Percentiles rank a stretch among this genome's conserved stretches.
These are phyloP conservation scores for Colletotrichum spinosum DNA, from an alignment of 2,329 filamentous ascomycete genomes.

Conservation along the genomic window DNA sequence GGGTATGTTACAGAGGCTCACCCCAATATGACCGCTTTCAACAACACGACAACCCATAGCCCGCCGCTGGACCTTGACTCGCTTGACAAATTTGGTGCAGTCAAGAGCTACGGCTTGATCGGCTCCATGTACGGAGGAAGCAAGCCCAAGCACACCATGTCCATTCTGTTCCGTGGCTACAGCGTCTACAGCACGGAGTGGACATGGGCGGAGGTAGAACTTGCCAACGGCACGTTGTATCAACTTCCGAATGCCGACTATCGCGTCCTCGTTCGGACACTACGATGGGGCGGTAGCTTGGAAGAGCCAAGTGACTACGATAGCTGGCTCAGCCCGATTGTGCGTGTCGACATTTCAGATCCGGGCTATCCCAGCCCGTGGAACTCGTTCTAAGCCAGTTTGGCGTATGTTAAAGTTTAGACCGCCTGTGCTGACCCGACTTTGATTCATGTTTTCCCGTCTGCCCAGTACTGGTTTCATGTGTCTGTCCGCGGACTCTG, in stretches of 20 bases:
- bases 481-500: too few relatives aligned
- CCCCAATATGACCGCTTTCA: slow-evolving; percentile 8
- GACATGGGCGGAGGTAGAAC: slow-evolving; percentile 27
- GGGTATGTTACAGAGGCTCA: background rate
- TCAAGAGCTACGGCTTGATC: slow-evolving; percentile 27
- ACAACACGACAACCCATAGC: background rate
- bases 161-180: slow-evolving; percentile 22
- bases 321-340: slow-evolving; percentile 30
- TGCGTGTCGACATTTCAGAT: slow-evolving; percentile 24
- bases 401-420: too few relatives aligned
- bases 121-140: slow-evolving; percentile 25
- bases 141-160: slow-evolving; percentile 11
- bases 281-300: slow-evolving; percentile 17
- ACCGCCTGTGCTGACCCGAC: too few relatives aligned
- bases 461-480: too few relatives aligned
- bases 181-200: slow-evolving; percentile 21
- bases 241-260: slow-evolving; percentile 33
- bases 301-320: slow-evolving; percentile 18
- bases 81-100: slow-evolving; percentile 18
- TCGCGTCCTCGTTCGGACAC: slow-evolving; percentile 25
- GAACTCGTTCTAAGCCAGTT: slow-evolving; percentile 5
- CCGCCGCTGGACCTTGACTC: slow-evolving; percentile 17
- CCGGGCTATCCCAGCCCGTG: slow-evolving; percentile 26
- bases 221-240: slow-evolving; percentile 26
- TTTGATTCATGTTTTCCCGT: too few relatives aligned